A percentile compares a stretch with the other conserved stretches of the same genome.
phyloP scores from a whole-genome alignment of 2,329 filamentous ascomycete genomes.

The Aspergillus vadensis region DNA sequence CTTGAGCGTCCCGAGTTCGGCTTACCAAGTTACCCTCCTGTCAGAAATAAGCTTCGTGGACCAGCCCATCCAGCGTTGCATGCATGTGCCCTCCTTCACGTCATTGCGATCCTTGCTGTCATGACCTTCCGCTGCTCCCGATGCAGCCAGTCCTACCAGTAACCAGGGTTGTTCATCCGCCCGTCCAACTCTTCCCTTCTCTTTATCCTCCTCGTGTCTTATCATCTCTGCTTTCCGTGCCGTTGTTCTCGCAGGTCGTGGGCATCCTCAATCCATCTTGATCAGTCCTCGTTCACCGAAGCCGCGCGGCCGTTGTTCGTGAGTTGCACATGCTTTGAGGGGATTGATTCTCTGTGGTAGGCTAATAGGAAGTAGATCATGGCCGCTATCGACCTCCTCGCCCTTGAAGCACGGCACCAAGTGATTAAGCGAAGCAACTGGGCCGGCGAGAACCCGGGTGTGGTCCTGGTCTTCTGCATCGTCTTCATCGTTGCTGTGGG shows the following conservation, averaged over 20 bases:
- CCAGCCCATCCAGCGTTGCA: constrained; percentile 12
- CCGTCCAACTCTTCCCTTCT: neutral
- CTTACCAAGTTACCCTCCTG: neutral
- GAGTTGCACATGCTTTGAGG: neutral
- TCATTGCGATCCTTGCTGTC: constrained; percentile 15
- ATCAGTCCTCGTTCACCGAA: neutral
- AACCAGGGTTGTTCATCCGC: neutral
- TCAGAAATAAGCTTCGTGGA: constrained; percentile 16
- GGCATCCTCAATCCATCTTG: neutral
- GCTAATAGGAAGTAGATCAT: constrained; percentile 17
- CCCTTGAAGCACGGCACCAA: constrained; percentile 25
- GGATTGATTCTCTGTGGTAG: neutral
- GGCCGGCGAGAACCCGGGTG: constrained; percentile 59
- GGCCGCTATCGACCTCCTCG: constrained; percentile 33
- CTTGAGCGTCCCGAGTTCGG: neutral
- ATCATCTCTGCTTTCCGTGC: neutral
- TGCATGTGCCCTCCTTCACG: constrained; percentile 17
- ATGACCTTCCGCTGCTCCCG: constrained; percentile 15
- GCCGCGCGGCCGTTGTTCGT: neutral
- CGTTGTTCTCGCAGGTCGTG: neutral
- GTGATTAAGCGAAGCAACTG: constrained; percentile 54
- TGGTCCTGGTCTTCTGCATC: constrained; percentile 64
- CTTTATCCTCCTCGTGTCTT: neutral
- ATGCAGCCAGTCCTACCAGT: neutral
- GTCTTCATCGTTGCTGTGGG: constrained; percentile 58